A percentile compares a stretch with the other conserved stretches of the same genome.
Conservation (phyloP, 2,329 filamentous ascomycete species). For the Sordariomycetes sp. region DNA sequence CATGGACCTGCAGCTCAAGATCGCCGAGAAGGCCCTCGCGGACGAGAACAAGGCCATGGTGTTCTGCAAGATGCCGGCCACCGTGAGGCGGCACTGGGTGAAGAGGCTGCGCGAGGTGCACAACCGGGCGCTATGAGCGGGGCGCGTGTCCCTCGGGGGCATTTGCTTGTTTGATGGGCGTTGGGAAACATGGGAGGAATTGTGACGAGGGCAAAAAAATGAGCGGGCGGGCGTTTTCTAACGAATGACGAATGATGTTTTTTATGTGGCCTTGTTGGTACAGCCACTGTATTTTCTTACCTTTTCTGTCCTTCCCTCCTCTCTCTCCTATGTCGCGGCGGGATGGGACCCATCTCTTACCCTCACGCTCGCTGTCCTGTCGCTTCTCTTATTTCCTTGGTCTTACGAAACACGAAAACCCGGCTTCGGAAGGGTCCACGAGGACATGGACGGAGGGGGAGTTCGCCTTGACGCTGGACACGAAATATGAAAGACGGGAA, state of each 20-base stretch:
- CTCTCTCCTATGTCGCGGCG: background rate
- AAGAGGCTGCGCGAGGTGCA: conserved; percentile 37
- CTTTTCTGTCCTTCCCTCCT: background rate
- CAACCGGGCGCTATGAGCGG: conserved; percentile 1
- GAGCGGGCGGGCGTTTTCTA: conserved; percentile 1
- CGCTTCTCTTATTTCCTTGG: too few species aligned
- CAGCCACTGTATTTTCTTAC: background rate
- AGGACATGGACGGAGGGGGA: too few species aligned
- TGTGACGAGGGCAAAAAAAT: background rate
- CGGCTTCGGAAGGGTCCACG: too few species aligned
- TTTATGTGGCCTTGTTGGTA: background rate
- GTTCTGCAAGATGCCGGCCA: conserved; percentile 49
- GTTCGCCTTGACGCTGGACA: too few species aligned
- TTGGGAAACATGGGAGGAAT: background rate
- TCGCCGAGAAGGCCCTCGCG: conserved; percentile 46
- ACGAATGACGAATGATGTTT: conserved; percentile 1
- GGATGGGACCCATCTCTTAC: background rate
- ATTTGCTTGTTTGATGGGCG: background rate
- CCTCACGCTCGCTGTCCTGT: too few species aligned
- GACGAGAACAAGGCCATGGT: conserved; percentile 51
- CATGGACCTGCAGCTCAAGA: conserved; percentile 46
- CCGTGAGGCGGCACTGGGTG: conserved; percentile 45
- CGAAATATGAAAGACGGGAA: too few species aligned
- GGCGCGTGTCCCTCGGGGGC: background rate
- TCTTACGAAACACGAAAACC: too few species aligned